These are phyloP conservation scores for Claviceps pusilla DNA, from an alignment of 2,329 filamentous ascomycete genomes.

Conservation along the genomic window DNA sequence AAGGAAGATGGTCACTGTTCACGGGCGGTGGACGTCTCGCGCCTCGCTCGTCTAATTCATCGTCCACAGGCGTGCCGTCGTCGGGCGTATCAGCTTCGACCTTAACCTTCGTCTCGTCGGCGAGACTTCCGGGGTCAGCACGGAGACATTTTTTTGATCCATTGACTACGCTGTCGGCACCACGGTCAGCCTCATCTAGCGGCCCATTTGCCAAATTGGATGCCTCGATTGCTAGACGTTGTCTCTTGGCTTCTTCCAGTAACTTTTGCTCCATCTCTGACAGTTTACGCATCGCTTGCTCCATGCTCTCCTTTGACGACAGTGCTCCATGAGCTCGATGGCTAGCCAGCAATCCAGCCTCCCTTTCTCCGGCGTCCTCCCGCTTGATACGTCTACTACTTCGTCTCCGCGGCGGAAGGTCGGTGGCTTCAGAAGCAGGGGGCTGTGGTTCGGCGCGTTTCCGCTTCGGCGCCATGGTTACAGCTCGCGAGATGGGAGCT, in stretches of 20 bases:
- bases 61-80: background rate
- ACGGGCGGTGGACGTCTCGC: conserved; percentile 53
- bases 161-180: background rate
- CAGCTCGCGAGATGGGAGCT: background rate
- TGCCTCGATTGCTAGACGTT: conserved; percentile 31
- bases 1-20: conserved; percentile 66
- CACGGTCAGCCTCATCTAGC: background rate
- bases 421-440: background rate
- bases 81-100: background rate
- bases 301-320: conserved; percentile 15
- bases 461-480: conserved; percentile 24
- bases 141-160: background rate
- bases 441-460: conserved; percentile 17
- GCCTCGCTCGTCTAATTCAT: conserved; percentile 17
- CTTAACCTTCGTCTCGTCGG: background rate
- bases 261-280: conserved; percentile 35
- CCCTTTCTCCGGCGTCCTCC: background rate
- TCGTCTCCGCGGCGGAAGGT: conserved; percentile 14
- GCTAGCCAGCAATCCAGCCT: background rate
- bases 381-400: conserved; percentile 9
- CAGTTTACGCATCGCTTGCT: conserved; percentile 28
- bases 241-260: conserved; percentile 26
- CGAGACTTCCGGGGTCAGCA: background rate
- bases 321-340: background rate
- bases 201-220: conserved; percentile 15